Base-by-base conservation (phyloP, 2,329 filamentous ascomycete species). In the Penicillium sp. region DNA sequence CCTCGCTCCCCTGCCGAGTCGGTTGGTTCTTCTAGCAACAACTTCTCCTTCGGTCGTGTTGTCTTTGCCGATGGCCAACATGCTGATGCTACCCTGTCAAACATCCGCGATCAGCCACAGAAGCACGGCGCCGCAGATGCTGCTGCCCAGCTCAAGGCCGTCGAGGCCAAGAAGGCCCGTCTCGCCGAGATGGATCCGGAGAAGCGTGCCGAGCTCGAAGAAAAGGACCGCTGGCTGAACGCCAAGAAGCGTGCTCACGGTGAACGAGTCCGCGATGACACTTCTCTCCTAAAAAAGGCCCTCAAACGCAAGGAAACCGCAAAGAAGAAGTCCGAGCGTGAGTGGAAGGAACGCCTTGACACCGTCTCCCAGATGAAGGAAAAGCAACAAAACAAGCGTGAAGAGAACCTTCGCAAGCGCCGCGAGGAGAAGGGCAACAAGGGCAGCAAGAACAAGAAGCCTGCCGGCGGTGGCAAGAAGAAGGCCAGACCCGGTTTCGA, bases 201-300 rank as follows among this genome's bases (percentile, higher is more conserved):
- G 58, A 95, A 95, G 74, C 86, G 87, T 48, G 84, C 84, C 54
- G 88, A 95, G 52, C 86, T 97, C 39, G 84, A 90, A 53, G 89
- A 96, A 71, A 97, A 97, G 76, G 92, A 98, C 63, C 77, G 85
- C 50, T 98, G 93, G 93, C 78, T 96, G 51, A 92, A 88, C 42
- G 93, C 93, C 2, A 87, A 92, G 71, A 89, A 89, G 71, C 84
- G 87, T 23, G 89, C 87, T 1, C 88, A 95, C 68, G 93, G 93
- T 42, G 91, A 95, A 66, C 88, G 89, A 66, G 86, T 96, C 29
- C 84, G 83, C 52, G 90, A 97, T 65, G 89, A 95, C 68, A 89
- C 89, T 55, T 83, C 81, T 40, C 74, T 95, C 49, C 79, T 98
- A 25, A 96, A 95, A 78, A 96, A 95, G 78, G 88, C 91, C 0